phyloP scores from a whole-genome alignment of 208 protist genomes.

The Leishmania braziliensis region DNA sequence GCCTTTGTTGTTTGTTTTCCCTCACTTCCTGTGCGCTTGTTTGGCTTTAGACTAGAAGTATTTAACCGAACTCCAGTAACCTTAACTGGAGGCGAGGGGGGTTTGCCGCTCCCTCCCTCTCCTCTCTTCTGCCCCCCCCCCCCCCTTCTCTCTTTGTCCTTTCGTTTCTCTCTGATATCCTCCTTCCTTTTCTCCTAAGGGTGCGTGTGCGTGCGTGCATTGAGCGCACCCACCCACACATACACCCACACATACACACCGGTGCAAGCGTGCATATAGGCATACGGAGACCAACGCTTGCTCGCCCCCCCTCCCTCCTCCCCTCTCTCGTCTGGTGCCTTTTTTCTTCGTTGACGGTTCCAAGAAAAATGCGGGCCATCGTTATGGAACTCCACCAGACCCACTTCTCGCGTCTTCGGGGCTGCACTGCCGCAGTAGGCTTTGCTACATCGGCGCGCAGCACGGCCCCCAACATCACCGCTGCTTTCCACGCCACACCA shows the following conservation, averaged over 20 bases:
- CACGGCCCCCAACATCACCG: not conserved
- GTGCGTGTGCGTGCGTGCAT: no score
- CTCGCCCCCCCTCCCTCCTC: not conserved
- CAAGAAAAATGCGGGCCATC: conserved; percentile 9
- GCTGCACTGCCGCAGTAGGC: not conserved
- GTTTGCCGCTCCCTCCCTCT: not conserved
- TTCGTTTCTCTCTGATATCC: not conserved
- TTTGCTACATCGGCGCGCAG: not conserved
- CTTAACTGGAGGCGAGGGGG: not conserved
- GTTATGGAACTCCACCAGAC: conserved; percentile 11
- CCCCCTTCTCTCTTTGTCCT: not conserved
- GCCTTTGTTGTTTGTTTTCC: not conserved
- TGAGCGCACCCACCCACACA: not conserved
- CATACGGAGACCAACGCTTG: not conserved
- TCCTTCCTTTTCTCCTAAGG: not conserved
- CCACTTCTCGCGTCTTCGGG: conserved; percentile 4
- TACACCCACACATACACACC: not conserved
- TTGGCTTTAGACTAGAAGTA: not conserved
- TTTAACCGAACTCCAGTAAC: not conserved
- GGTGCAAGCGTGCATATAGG: not conserved
- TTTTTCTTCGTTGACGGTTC: conserved; percentile 3
- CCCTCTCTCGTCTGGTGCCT: no score
- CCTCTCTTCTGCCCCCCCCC: not conserved
- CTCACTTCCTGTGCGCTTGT: not conserved
- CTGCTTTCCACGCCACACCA: not conserved